Conservation (phyloP, 345 rosid genomes). For the Melaleuca alternifolia region DNA sequence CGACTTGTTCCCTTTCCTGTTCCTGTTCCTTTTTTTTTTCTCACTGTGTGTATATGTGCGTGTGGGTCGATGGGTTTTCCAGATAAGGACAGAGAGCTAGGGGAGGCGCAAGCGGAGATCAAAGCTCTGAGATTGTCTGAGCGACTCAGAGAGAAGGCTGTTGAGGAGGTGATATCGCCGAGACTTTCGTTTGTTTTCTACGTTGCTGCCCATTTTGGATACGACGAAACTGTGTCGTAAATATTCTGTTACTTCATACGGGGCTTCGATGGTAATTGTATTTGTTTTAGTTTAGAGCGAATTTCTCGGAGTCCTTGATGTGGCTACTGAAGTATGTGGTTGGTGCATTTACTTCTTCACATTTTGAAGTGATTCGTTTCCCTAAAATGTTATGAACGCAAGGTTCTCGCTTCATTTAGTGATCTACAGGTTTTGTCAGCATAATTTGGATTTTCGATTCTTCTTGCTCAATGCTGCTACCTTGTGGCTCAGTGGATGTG, state of each 20-base stretch:
- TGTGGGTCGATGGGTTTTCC: neutral
- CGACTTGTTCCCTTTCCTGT: neutral
- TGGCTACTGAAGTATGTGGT: neutral
- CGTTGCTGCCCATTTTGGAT: neutral
- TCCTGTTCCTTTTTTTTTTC: neutral
- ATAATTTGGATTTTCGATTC: neutral
- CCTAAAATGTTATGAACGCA: too few species aligned
- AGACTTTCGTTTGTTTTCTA: neutral
- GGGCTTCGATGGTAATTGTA: neutral
- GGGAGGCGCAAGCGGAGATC: conserved; percentile 87
- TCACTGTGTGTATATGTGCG: neutral
- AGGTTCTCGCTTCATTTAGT: neutral
- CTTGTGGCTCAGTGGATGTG: neutral
- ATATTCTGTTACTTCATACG: neutral
- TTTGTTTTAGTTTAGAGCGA: neutral
- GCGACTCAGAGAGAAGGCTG: conserved; percentile 90
- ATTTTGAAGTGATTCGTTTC: neutral
- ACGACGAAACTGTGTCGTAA: neutral
- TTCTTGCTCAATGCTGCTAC: neutral
- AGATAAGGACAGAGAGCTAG: conserved; percentile 94
- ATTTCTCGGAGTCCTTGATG: neutral
- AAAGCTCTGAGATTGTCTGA: conserved; percentile 80
- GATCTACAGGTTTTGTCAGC: neutral
- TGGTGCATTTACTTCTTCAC: neutral
- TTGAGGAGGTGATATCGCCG: conserved; percentile 68